Evolutionary conservation across 2,329 filamentous ascomycete species (phyloP).

Genomic region (Pezicula radicicola): DNA sequence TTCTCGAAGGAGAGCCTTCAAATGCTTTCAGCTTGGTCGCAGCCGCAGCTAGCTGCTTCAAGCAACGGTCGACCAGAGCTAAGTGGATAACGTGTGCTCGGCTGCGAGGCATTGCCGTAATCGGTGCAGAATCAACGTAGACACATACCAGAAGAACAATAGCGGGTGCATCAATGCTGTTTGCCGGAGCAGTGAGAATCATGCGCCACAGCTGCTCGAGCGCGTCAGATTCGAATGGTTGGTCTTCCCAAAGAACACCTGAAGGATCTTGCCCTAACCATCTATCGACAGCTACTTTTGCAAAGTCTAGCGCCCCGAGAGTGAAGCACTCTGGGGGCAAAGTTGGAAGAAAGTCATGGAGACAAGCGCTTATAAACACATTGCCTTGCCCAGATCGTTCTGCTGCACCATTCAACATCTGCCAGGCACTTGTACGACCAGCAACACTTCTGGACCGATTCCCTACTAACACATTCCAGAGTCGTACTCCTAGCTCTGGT

Average conservation of each 20-base stretch:
- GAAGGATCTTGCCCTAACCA: conserved; percentile 45
- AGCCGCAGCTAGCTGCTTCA: conserved; percentile 64
- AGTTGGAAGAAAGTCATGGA: conserved; percentile 52
- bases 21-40: conserved; percentile 54
- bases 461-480: conserved; percentile 76
- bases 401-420: conserved; percentile 51
- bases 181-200: conserved; percentile 64
- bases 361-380: conserved; percentile 51
- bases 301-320: conserved; percentile 59
- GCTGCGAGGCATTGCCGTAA: conserved; percentile 45
- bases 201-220: conserved; percentile 81
- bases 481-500: conserved; percentile 53
- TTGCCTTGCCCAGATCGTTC: conserved; percentile 45
- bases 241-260: conserved; percentile 48
- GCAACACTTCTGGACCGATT: conserved; percentile 53
- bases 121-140: conserved; percentile 61
- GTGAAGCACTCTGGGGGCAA: conserved; percentile 59
- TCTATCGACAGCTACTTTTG: conserved; percentile 48
- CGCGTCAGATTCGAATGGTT: conserved; percentile 48
- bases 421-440: conserved; percentile 68
- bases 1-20: conserved; percentile 37
- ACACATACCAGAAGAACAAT: conserved; percentile 70
- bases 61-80: conserved; percentile 69
- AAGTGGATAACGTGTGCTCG: conserved; percentile 60
- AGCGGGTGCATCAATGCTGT: conserved; percentile 64